Evolutionary conservation across 768 basidiomycete species (phyloP).

Genomic region (Russula compacta): DNA sequence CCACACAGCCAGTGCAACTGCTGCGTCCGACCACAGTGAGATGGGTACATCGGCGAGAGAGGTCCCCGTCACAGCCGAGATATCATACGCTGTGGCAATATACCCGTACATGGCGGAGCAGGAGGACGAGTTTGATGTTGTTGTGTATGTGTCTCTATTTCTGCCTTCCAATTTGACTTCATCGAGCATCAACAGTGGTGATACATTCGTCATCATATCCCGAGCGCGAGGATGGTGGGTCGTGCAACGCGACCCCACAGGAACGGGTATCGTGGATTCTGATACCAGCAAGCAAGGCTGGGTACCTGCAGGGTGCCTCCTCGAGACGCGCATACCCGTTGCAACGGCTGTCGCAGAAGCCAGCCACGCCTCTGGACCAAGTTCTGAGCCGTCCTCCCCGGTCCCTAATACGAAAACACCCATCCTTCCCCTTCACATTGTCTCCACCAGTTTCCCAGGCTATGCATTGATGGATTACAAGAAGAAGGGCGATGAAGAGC

Average conservation of each 20-base stretch:
- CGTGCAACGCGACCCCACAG: slow-evolving; percentile 88
- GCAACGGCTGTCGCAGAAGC: slow-evolving; percentile 81
- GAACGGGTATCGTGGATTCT: slow-evolving; percentile 66
- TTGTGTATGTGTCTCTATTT: slow-evolving; percentile 56
- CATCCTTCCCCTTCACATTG: slow-evolving; percentile 82
- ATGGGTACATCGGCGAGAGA: slow-evolving; percentile 24
- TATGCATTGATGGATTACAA: slow-evolving; percentile 94
- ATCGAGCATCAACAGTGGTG: slow-evolving; percentile 45
- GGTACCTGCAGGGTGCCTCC: slow-evolving; percentile 95
- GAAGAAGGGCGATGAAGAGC: slow-evolving; percentile 88
- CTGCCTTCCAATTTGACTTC: slow-evolving; percentile 10
- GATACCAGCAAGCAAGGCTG: slow-evolving; percentile 83
- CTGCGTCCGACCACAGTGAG: slow-evolving; percentile 20
- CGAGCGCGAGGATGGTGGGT: slow-evolving; percentile 99
- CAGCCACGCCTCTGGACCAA: slow-evolving; percentile 45
- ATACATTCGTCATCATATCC: slow-evolving; percentile 88
- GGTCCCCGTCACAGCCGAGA: slow-evolving; percentile 34
- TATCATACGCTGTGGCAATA: slow-evolving; percentile 95
- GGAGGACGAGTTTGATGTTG: slow-evolving; percentile 97
- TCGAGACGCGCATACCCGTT: slow-evolving; percentile 89
- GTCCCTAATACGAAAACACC: slow-evolving; percentile 46
- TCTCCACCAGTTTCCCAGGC: slow-evolving; percentile 96
- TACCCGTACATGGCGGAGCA: slow-evolving; percentile 99
- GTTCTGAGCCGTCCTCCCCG: slow-evolving; percentile 28
- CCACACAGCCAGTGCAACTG: slow-evolving; percentile 20